Percentiles rank a stretch among this genome's conserved stretches.
Evolutionary conservation across 352 stramenopile genomes (phyloP).

Genomic region (Globisporangium alternatum): DNA sequence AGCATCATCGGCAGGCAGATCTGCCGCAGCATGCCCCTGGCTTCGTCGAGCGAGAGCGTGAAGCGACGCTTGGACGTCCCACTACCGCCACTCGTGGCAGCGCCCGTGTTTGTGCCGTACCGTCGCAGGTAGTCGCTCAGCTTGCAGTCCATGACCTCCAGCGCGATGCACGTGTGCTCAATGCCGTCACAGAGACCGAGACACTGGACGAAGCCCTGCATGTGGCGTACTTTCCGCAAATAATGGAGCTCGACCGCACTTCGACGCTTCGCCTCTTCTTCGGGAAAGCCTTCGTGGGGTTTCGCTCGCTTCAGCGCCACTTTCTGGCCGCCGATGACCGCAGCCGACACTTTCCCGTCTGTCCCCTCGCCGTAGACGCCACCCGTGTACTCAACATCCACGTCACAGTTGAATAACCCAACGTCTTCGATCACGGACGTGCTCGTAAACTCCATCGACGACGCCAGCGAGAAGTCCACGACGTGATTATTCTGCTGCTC

Average conservation of each 20-base stretch:
- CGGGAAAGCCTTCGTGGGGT: constrained; percentile 66
- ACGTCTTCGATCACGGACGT: constrained; percentile 84
- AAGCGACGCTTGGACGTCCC: constrained; percentile 45
- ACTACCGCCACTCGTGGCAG: constrained; percentile 26
- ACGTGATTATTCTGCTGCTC: constrained; percentile 13
- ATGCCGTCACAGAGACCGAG: constrained; percentile 80
- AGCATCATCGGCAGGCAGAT: constrained; percentile 78
- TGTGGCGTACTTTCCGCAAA: constrained; percentile 68
- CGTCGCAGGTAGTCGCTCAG: constrained; percentile 80
- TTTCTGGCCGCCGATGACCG: constrained; percentile 76
- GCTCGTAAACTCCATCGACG: constrained; percentile 52
- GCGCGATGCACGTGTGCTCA: constrained; percentile 80
- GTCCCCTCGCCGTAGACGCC: constrained; percentile 84
- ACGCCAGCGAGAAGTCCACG: constrained; percentile 12
- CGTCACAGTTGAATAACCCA: constrained; percentile 80
- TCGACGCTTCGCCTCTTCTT: constrained; percentile 77
- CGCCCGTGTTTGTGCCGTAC: constrained; percentile 37
- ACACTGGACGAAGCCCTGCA: constrained; percentile 78
- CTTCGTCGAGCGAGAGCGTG: constrained; percentile 54
- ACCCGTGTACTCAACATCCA: constrained; percentile 77
- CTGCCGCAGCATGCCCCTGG: constrained; percentile 60
- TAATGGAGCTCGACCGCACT: constrained; percentile 80
- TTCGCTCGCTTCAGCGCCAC: constrained; percentile 82
- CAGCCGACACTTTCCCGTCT: constrained; percentile 73
- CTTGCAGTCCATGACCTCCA: constrained; percentile 89